These are phyloP conservation scores for Sclerospora graminicola DNA, from an alignment of 352 stramenopile species.

Conservation along the genomic window DNA sequence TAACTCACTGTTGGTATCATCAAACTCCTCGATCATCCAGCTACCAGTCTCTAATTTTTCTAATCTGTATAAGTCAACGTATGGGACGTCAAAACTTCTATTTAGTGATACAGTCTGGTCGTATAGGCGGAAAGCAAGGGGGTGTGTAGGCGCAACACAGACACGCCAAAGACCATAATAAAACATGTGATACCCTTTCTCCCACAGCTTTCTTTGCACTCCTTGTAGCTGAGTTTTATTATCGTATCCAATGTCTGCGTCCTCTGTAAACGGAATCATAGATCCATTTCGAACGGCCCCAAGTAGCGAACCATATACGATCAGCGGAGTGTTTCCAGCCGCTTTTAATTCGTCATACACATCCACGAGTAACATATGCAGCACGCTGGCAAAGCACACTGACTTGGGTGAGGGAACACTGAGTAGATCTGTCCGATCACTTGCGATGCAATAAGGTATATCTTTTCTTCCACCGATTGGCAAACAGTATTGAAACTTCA, in stretches of 20 bases:
- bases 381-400: slow-evolving; percentile 35
- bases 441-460: slow-evolving; percentile 26
- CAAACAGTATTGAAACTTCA: slow-evolving; percentile 24
- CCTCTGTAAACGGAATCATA: slow-evolving; percentile 45
- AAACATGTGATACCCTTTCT: slow-evolving; percentile 47
- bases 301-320: slow-evolving; percentile 38
- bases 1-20: slow-evolving; percentile 6
- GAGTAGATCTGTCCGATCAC: slow-evolving; percentile 37
- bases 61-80: slow-evolving; percentile 32
- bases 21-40: slow-evolving; percentile 14
- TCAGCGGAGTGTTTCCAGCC: slow-evolving; percentile 13
- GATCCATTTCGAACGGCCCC: slow-evolving; percentile 35
- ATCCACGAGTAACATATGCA: slow-evolving; percentile 45
- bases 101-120: slow-evolving; percentile 7
- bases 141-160: slow-evolving; percentile 31
- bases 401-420: slow-evolving; percentile 12
- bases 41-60: slow-evolving; percentile 4
- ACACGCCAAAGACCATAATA: slow-evolving; percentile 25
- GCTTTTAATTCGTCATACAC: slow-evolving; percentile 34
- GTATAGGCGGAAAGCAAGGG: slow-evolving; percentile 26
- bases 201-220: slow-evolving; percentile 7
- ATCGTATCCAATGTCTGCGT: slow-evolving; percentile 36
- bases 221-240: slow-evolving; percentile 4
- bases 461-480: slow-evolving; percentile 39
- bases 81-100: slow-evolving; percentile 12